These are phyloP conservation scores for Microdochium bolleyi DNA, from an alignment of 2,329 filamentous ascomycete species.

Conservation along the genomic window DNA sequence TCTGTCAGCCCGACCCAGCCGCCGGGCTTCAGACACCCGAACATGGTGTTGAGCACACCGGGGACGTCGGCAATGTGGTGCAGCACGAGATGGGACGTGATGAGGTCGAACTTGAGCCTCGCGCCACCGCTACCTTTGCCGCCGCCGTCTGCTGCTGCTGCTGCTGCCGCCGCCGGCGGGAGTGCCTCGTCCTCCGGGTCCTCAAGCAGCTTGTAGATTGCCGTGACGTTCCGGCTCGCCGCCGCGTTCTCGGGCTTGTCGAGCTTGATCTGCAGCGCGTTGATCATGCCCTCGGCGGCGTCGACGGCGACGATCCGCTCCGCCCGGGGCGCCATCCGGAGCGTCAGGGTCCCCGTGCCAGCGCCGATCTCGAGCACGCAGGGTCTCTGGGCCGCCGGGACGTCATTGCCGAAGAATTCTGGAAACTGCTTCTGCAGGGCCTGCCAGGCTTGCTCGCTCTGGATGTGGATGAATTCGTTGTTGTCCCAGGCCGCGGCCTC, in stretches of 20 bases:
- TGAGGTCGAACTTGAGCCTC: constrained; percentile 38
- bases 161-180: constrained; percentile 19
- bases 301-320: constrained; percentile 43
- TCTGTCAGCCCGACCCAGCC: constrained; percentile 46
- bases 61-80: constrained; percentile 43
- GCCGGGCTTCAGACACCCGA: constrained; percentile 35
- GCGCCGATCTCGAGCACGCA: constrained; percentile 49
- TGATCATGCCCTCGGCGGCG: constrained; percentile 45
- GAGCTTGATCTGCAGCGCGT: constrained; percentile 37
- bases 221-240: constrained; percentile 30
- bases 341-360: constrained; percentile 46
- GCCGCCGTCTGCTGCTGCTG: too few relatives aligned
- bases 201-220: constrained; percentile 34
- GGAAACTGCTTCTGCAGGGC: constrained; percentile 33
- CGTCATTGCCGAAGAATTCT: constrained; percentile 9
- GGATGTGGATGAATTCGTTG: constrained; percentile 39
- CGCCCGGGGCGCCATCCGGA: constrained; percentile 37
- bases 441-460: constrained; percentile 32
- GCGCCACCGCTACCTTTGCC: constrained; percentile 10
- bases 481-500: constrained; percentile 12
- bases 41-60: constrained; percentile 17
- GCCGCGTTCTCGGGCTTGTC: constrained; percentile 4
- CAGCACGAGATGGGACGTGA: constrained; percentile 38
- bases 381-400: constrained; percentile 10
- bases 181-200: constrained; percentile 31